Conservation (phyloP, 106 monocot genomes). For the Xerophyta viscosa region DNA sequence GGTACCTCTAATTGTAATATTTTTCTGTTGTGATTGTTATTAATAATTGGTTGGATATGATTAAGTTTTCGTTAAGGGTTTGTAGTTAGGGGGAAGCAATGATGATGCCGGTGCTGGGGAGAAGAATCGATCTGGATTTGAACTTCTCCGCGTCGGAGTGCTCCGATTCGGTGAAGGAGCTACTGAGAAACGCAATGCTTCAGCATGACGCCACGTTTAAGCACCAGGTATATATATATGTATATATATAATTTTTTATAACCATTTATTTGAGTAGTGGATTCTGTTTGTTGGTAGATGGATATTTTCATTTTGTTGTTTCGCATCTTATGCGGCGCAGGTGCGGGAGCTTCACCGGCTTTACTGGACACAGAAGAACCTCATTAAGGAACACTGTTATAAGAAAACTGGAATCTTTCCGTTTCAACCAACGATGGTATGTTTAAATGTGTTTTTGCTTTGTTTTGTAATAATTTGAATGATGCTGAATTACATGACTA, state of each 20-base stretch:
- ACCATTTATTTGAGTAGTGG: background rate
- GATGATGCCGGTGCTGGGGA: slow-evolving; percentile 10
- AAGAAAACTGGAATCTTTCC: background rate
- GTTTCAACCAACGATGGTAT: background rate
- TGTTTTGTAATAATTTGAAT: too few relatives aligned
- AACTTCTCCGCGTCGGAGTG: slow-evolving; percentile 10
- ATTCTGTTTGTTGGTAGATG: background rate
- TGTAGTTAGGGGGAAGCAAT: background rate
- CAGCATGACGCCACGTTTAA: slow-evolving; percentile 44
- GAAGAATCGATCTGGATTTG: slow-evolving; percentile 26
- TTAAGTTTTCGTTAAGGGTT: background rate
- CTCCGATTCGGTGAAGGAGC: slow-evolving; percentile 27
- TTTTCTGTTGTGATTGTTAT: background rate
- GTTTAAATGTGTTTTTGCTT: too few relatives aligned
- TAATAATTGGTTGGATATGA: background rate
- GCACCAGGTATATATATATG: slow-evolving; percentile 28
- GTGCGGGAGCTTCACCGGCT: slow-evolving; percentile 65
- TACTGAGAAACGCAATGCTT: slow-evolving; percentile 47
- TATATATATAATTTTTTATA: background rate
- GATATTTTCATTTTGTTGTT: background rate
- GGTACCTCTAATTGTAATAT: background rate
- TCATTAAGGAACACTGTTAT: slow-evolving; percentile 24
- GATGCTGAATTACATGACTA: too few relatives aligned
- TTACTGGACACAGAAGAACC: slow-evolving; percentile 70
- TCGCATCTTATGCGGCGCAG: slow-evolving; percentile 15